phyloP scores from a whole-genome alignment of 2,329 filamentous ascomycete genomes.

The Talaromyces islandicus region DNA sequence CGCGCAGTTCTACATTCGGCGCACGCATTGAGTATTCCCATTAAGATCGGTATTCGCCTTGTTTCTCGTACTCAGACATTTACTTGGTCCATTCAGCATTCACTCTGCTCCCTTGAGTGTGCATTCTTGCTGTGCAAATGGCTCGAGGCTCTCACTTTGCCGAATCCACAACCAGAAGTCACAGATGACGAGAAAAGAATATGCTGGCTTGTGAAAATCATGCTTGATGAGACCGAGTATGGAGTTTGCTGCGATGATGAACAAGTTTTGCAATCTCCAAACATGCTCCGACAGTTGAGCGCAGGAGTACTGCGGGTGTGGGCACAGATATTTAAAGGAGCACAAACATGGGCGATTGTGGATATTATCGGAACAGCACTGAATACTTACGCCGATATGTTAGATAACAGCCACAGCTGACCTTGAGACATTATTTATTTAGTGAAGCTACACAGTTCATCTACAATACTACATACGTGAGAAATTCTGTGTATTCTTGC shows the following conservation, averaged over 20 bases:
- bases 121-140: constrained; percentile 37
- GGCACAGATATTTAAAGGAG: constrained; percentile 37
- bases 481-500: too few species aligned
- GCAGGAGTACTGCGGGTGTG: constrained; percentile 37
- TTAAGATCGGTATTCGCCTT: constrained; percentile 31
- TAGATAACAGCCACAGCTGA: constrained; percentile 36
- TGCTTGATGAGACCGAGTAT: constrained; percentile 29
- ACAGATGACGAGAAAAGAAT: constrained; percentile 35
- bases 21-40: constrained; percentile 57
- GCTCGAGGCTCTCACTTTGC: constrained; percentile 28
- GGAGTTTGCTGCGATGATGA: constrained; percentile 2
- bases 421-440: constrained; percentile 16
- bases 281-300: constrained; percentile 29
- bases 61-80: constrained; percentile 31
- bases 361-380: constrained; percentile 35
- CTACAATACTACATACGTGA: too few species aligned
- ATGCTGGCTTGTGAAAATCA: constrained; percentile 29
- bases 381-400: constrained; percentile 36
- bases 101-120: constrained; percentile 33
- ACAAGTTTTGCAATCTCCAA: constrained; percentile 18
- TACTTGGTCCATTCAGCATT: constrained; percentile 35
- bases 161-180: constrained; percentile 25
- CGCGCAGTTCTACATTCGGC: constrained; percentile 61
- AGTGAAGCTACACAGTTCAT: background rate
- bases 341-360: constrained; percentile 39